Conservation (phyloP, 2,329 filamentous ascomycete genomes). For the Cercospora berteroae region DNA sequence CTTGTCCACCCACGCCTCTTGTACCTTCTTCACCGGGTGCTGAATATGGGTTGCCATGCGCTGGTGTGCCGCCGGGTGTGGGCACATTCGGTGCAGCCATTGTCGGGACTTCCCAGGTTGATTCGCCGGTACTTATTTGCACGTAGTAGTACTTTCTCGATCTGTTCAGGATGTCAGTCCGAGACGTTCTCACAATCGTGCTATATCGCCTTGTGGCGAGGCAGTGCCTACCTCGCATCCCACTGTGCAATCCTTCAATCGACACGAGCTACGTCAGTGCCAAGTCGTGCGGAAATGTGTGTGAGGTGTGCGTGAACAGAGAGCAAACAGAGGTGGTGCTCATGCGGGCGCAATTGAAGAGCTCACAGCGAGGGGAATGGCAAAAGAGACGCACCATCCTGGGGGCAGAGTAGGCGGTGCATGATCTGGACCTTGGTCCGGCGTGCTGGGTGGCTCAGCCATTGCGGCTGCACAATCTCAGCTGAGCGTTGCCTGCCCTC, state of each 20-base stretch:
- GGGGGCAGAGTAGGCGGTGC: conserved; percentile 41
- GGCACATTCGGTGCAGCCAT: conserved; percentile 41
- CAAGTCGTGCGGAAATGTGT: conserved; percentile 28
- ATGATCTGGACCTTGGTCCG: conserved; percentile 41
- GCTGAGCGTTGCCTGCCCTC: conserved; percentile 4
- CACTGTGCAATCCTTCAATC: conserved; percentile 43
- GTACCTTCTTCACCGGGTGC: conserved; percentile 30
- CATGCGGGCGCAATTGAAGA: conserved; percentile 1
- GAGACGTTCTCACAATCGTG: background rate
- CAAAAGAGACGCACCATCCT: conserved; percentile 38
- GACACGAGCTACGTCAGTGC: conserved; percentile 36
- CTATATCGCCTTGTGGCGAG: background rate
- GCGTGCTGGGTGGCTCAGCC: conserved; percentile 35
- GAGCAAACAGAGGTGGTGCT: background rate
- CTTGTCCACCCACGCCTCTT: conserved; percentile 32
- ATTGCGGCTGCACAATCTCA: conserved; percentile 22
- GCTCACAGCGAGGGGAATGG: conserved; percentile 18
- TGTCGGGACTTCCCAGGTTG: conserved; percentile 43
- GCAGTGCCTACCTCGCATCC: conserved; percentile 40
- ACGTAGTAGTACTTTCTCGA: conserved; percentile 45
- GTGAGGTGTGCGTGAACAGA: background rate
- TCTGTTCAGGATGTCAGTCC: conserved; percentile 30
- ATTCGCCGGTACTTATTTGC: conserved; percentile 43
- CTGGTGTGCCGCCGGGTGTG: conserved; percentile 40
- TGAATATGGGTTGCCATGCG: conserved; percentile 37